Evolutionary conservation across 73 alveolate genomes (phyloP), one percentile per base, ranked within the genome.

Genomic region (Loxodes magnus): DNA sequence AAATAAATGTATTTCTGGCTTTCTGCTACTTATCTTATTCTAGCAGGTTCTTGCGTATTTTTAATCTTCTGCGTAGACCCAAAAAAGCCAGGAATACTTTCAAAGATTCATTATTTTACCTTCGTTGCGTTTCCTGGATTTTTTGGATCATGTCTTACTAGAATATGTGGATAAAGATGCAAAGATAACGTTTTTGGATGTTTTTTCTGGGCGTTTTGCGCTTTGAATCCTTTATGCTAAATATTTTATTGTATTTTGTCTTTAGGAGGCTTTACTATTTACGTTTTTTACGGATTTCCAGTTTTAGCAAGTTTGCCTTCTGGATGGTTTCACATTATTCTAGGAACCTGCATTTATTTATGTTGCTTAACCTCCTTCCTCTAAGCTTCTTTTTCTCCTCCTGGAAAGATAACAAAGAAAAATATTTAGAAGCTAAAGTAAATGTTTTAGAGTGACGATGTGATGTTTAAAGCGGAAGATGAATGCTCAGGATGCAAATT

Each of bases 211-310:
- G 33, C 57, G 4, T 66, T 52, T 31, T 39, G n/a, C 35, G 21
- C 26, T 4, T 53, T 82, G 9, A 80, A 73, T 60, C 94, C 94
- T 28, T 41, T 75, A 9, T 56, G 73, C 15, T 73, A 74, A 66
- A 48, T 79, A 33, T 33, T 74, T 27, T 79, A 79, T 52, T 3
- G 64, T 14, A 10, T 69, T 29, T 56, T 79, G 23, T 76, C 74
- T 3, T 46, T 42, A 10, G 65, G 74, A 4, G 68, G 74, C 42
- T 79, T 64, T 37, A 35, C 42, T 14, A 34, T 79, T 15, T 79
- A 65, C 51, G 62, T 58, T 42, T 19, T 21, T 42, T 33, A 37
- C 16, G 92, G 87, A n/a, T 71, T 77, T 42, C 34, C 42, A 29
- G 53, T 34, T 33, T 49, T 64, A 33, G 82, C 87, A 26, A 67